Evolutionary conservation across 1,284 basidiomycete genomes (phyloP).

Genomic region (Gymnopus androsaceus): DNA sequence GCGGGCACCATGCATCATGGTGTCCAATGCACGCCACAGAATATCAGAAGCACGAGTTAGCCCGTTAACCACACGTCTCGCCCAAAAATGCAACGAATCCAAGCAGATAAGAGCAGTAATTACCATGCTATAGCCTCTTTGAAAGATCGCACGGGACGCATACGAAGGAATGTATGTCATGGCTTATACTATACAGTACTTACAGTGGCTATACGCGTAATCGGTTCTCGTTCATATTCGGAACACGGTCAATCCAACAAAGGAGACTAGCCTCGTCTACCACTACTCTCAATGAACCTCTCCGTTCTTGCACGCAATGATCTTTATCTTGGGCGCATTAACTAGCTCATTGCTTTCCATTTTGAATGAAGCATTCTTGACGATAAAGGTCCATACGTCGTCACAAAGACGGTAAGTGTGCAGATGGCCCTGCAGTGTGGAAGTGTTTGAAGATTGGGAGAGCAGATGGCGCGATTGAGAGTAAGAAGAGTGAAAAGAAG

Average conservation of each 20-base stretch:
- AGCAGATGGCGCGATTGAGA: not conserved
- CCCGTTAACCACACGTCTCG: no score
- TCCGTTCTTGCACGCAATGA: conserved; percentile 93
- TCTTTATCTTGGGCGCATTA: conserved; percentile 82
- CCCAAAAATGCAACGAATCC: no score
- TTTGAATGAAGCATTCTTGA: conserved; percentile 90
- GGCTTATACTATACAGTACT: not conserved
- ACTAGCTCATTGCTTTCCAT: conserved; percentile 90
- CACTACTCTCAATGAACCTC: conserved; percentile 66
- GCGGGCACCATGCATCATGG: no score
- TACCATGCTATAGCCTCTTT: no score
- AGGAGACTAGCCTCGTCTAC: not conserved
- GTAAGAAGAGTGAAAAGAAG: not conserved
- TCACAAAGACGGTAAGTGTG: conserved; percentile 93
- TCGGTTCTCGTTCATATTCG: no score
- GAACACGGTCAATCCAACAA: no score
- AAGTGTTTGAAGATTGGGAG: not conserved
- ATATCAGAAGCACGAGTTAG: no score
- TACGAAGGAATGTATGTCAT: no score
- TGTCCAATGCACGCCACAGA: no score
- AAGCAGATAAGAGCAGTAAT: not conserved
- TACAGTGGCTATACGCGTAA: not conserved
- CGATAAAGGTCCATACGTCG: conserved; percentile 97
- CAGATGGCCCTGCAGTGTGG: conserved; percentile 72
- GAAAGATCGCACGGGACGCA: no score